phyloP scores from a whole-genome alignment of 164 flowering plant genomes.

The Dillenia suffruticosa region DNA sequence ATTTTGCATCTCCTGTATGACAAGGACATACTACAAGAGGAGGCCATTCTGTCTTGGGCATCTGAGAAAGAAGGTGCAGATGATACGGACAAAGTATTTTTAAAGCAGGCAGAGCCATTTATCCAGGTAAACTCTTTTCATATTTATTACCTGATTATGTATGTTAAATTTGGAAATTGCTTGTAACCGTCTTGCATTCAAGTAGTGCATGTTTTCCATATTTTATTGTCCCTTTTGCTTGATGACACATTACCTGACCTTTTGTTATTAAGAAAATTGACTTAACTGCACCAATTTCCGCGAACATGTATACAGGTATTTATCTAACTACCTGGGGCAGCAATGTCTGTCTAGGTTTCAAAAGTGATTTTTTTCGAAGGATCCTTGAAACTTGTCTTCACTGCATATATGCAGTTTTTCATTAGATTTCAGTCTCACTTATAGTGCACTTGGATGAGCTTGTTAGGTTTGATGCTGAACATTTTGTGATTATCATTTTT shows the following conservation, averaged over 20 bases:
- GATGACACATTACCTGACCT: too few species aligned
- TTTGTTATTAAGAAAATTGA: too few species aligned
- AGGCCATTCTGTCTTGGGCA: constrained; percentile 84
- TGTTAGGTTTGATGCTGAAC: too few species aligned
- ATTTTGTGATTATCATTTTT: too few species aligned
- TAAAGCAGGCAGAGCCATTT: constrained; percentile 64
- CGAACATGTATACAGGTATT: background rate
- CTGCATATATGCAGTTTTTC: too few species aligned
- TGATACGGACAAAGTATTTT: constrained; percentile 71
- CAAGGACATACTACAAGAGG: constrained; percentile 70
- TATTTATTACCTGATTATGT: background rate
- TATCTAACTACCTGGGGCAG: background rate
- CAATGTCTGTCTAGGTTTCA: too few species aligned
- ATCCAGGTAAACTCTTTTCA: constrained; percentile 42
- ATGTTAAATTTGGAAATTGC: background rate
- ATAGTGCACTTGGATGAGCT: too few species aligned
- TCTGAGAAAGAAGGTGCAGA: constrained; percentile 84
- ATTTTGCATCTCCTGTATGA: constrained; percentile 69
- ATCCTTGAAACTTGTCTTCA: too few species aligned
- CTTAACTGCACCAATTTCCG: background rate
- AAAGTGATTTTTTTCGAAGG: too few species aligned
- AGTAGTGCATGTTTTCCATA: background rate
- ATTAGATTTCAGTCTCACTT: too few species aligned
- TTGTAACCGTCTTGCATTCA: background rate
- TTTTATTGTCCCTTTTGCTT: background rate